Percentiles rank a stretch among this genome's conserved stretches.
These are phyloP conservation scores for Spergularia marina DNA, from an alignment of 148 eudicot genomes.

Conservation along the genomic window DNA sequence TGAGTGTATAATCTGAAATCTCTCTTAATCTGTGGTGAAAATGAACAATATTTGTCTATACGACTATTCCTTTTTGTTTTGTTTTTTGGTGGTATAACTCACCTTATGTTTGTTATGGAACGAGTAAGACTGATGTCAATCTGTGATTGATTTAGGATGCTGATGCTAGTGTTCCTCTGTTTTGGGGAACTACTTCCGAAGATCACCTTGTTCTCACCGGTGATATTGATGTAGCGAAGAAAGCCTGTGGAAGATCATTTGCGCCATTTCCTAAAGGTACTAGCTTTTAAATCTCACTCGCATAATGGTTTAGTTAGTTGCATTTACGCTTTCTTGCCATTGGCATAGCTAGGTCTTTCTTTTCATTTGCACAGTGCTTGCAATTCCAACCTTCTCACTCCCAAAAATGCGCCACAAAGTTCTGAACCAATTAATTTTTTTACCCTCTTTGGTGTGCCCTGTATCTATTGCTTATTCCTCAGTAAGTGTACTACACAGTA, in stretches of 20 bases:
- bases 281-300: not conserved
- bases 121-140: not conserved
- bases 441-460: not conserved
- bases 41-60: too few relatives aligned
- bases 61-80: too few relatives aligned
- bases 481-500: too few relatives aligned
- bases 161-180: constrained; percentile 91
- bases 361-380: not conserved
- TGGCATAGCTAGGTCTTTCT: not conserved
- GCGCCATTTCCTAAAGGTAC: constrained; percentile 44
- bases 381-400: not conserved
- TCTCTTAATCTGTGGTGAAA: not conserved
- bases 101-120: not conserved
- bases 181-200: constrained; percentile 91
- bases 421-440: not conserved
- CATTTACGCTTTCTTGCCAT: not conserved
- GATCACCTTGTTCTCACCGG: constrained; percentile 70
- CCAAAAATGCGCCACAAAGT: not conserved
- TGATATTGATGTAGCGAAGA: constrained; percentile 59
- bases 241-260: constrained; percentile 42
- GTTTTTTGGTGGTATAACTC: not conserved
- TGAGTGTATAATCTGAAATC: constrained; percentile 32
- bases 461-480: too few relatives aligned
- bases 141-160: constrained; percentile 51
- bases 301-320: not conserved